phyloP scores from a whole-genome alignment of 2,329 filamentous ascomycete genomes.

The Penicillium sp. region DNA sequence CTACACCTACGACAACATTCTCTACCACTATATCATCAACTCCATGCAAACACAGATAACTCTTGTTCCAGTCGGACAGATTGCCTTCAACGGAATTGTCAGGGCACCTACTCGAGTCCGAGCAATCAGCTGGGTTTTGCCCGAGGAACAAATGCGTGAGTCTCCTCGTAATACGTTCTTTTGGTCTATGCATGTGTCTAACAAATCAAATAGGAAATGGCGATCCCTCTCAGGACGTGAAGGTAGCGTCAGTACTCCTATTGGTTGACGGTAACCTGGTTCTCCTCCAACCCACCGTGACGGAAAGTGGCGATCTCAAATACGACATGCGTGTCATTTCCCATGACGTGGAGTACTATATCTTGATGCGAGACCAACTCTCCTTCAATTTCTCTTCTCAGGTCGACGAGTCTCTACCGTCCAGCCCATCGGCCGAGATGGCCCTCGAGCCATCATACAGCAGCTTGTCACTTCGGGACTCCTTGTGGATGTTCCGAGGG shows the following conservation, averaged over 20 bases:
- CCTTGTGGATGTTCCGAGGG: slow-evolving; percentile 93
- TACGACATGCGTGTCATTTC: slow-evolving; percentile 98
- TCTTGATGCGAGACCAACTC: slow-evolving; percentile 84
- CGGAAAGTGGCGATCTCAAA: slow-evolving; percentile 82
- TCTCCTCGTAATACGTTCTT: background rate
- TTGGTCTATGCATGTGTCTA: slow-evolving; percentile 14
- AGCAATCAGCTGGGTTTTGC: slow-evolving; percentile 93
- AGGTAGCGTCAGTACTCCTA: slow-evolving; percentile 90
- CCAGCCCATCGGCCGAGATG: slow-evolving; percentile 56
- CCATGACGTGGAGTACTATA: slow-evolving; percentile 95
- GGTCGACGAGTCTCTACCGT: slow-evolving; percentile 55
- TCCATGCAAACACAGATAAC: slow-evolving; percentile 73
- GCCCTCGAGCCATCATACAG: slow-evolving; percentile 52
- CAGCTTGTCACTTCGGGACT: slow-evolving; percentile 73
- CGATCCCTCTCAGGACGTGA: slow-evolving; percentile 93
- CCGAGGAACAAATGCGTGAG: slow-evolving; percentile 80
- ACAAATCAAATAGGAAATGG: slow-evolving; percentile 65
- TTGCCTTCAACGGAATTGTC: slow-evolving; percentile 95
- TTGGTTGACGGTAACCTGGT: slow-evolving; percentile 98
- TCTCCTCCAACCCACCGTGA: slow-evolving; percentile 82
- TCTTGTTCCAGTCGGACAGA: slow-evolving; percentile 93
- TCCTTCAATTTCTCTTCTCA: slow-evolving; percentile 55
- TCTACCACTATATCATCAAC: slow-evolving; percentile 91
- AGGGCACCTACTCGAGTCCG: slow-evolving; percentile 89
- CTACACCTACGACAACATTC: slow-evolving; percentile 94